phyloP scores from a whole-genome alignment of 2,329 filamentous ascomycete genomes.

The Aaosphaeria arxii region DNA sequence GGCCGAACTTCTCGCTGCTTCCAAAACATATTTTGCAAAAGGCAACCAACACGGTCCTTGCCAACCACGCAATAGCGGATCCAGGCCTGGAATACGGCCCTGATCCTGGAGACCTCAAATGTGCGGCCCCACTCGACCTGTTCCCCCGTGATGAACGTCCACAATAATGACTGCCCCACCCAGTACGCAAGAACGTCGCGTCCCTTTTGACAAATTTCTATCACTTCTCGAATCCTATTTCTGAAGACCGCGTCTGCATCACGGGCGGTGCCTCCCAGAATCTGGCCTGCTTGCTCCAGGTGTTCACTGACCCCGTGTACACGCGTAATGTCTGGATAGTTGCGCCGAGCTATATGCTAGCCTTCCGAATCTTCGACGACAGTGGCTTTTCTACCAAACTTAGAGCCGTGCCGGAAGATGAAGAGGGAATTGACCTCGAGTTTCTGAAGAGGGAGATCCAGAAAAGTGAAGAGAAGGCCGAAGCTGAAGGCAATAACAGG shows the following conservation, averaged over 20 bases:
- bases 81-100: constrained; percentile 77
- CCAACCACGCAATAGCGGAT: constrained; percentile 55
- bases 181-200: constrained; percentile 51
- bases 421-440: constrained; percentile 70
- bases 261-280: constrained; percentile 85
- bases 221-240: constrained; percentile 41
- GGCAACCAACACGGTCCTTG: constrained; percentile 61
- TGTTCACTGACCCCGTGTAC: constrained; percentile 74
- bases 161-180: constrained; percentile 49
- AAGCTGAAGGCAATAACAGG: constrained; percentile 34
- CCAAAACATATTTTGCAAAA: constrained; percentile 61
- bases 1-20: constrained; percentile 64
- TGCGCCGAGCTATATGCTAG: constrained; percentile 80
- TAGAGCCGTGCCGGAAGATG: constrained; percentile 71
- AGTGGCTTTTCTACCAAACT: constrained; percentile 67
- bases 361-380: constrained; percentile 81
- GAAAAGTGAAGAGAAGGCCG: constrained; percentile 47
- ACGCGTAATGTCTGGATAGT: constrained; percentile 78
- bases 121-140: neutral
- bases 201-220: constrained; percentile 69
- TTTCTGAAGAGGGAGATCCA: constrained; percentile 53
- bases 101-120: constrained; percentile 68
- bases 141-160: constrained; percentile 4
- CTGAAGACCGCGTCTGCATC: constrained; percentile 66
- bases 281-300: constrained; percentile 71